Base-by-base conservation (phyloP, 768 basidiomycete species). In the Tricholoma hemisulphureum region DNA sequence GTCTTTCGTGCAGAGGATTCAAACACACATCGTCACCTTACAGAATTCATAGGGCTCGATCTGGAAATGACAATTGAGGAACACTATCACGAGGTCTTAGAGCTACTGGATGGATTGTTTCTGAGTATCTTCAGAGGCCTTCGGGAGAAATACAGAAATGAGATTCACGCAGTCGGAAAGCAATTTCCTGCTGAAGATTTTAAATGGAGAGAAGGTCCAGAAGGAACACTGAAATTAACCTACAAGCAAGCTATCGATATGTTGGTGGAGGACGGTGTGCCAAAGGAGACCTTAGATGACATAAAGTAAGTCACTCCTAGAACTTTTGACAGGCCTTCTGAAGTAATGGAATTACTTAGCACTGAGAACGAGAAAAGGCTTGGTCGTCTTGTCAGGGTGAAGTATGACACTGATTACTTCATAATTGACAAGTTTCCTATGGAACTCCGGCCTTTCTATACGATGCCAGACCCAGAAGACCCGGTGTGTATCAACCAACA, bases 401-500 rank as follows among this genome's bases (percentile, higher is more conserved):
- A 97, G 75, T 96, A 97, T 71, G 86, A 94, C 66, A 98, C 93
- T 45, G 97, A 99, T 74, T 99, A 98, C 78, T 99, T 91, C 77
- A 98, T 98, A 73, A 88, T 99, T 64, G 97, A 99, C 82, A 99
- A 98, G 75, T 99, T 98, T 83, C 97, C 97, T 4, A 81, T 95
- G 73, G 89, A 83, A 34, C 85, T 98, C 58, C 90, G 97, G 55
- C 97, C 97, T 2, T 99, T 99, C 78, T 99, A 99, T 76, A 99
- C 97, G 55, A 98, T 99, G 97, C 92, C 95, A 56, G 97, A 99
- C 77, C 85, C 96, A 11, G 80, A 83, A 61, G 89, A 98, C 73
- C 87, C 91, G 6, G 93, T 94, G 64, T 64, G 87, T 75, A 26
- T 54, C 50, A 58, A 26, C 10, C 16, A 51, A 46, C 46, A 34